Evolutionary conservation across 1,284 basidiomycete genomes (phyloP), one percentile per base, ranked within the genome.

Genomic region (Heliocybe sulcata): DNA sequence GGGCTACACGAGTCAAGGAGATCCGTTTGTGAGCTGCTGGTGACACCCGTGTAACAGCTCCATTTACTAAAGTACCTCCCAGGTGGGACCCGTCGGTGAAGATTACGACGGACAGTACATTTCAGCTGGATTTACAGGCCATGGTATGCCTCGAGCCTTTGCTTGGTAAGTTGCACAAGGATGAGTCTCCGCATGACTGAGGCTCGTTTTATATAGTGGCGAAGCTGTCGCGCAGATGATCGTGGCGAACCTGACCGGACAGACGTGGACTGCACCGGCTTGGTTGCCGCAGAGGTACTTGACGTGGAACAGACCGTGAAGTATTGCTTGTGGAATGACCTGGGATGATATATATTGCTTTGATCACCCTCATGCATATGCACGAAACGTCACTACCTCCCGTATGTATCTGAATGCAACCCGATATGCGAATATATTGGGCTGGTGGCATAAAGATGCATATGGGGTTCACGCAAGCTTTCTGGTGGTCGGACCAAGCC

Each of bases 71-170:
- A n/a, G n/a, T n/a, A n/a, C n/a, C n/a, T n/a, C n/a, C n/a, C 12
- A 90, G 87, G 85, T 90, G 35, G 88, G 89, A 4, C 82, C 80
- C 1, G 77, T 90, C 0, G 60, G 77, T 12, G 72, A 69, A 29
- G 56, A 66, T 2, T 57, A 64, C 12, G 59, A 61, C 1, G 84
- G 85, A 0, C 88, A 92, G 59, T 93, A 81, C 60, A 80, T 93
- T 19, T 73, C 84, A 1, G 90, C 85, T 0, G 90, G 90, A 8
- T 92, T 83, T 63, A 75, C 79, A 0, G 90, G 90, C 0, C 90
- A 92, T 61, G 90, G 90, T 0, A 92, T 93, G 88, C 83, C 88
- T 2, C 78, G 88, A 1, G 82, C 87, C 0, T 89, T 78, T 63
- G 80, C 77, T 45, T 90, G 87, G 86, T 88, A 62, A 51, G 79